A percentile compares a stretch with the other conserved stretches of the same genome.
phyloP scores from a whole-genome alignment of 441 rosid species.

The Syzygium malaccense region DNA sequence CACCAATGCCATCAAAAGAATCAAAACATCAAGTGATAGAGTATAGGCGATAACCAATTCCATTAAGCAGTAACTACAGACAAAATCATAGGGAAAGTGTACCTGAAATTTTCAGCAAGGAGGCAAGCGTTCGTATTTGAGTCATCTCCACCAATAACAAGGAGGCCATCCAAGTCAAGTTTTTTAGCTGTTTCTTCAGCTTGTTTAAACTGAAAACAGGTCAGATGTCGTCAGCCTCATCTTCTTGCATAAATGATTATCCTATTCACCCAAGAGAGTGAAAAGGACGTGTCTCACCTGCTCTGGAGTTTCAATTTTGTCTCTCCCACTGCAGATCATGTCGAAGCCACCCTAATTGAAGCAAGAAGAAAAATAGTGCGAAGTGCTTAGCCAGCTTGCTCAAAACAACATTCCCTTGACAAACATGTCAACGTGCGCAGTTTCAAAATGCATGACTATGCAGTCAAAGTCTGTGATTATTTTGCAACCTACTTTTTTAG shows the following conservation, averaged over 20 bases:
- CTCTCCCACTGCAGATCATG: conserved; percentile 99
- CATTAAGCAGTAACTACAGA: not conserved
- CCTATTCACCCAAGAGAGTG: not conserved
- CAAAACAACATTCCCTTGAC: not conserved
- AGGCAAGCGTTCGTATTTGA: conserved; percentile 99
- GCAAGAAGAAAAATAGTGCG: not conserved
- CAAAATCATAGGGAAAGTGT: not conserved
- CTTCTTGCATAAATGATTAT: not conserved
- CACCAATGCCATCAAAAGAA: not conserved
- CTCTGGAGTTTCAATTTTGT: conserved; percentile 97
- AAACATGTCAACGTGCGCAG: not conserved
- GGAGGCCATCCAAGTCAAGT: conserved; percentile 90
- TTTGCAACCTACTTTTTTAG: not conserved
- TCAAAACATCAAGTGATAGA: not conserved
- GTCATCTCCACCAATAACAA: conserved; percentile 99
- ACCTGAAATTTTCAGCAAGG: conserved; percentile 98
- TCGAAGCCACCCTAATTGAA: conserved; percentile 87
- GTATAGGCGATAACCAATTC: not conserved
- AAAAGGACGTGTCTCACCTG: conserved; percentile 43
- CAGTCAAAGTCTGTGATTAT: not conserved
- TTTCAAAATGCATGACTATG: not conserved
- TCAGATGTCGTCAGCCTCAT: not conserved
- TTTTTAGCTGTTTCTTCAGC: conserved; percentile 87
- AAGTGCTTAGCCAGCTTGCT: not conserved
- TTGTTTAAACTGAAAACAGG: conserved; percentile 70